Base-by-base conservation (phyloP, 345 rosid genomes). In the Moricandia moricandioides region DNA sequence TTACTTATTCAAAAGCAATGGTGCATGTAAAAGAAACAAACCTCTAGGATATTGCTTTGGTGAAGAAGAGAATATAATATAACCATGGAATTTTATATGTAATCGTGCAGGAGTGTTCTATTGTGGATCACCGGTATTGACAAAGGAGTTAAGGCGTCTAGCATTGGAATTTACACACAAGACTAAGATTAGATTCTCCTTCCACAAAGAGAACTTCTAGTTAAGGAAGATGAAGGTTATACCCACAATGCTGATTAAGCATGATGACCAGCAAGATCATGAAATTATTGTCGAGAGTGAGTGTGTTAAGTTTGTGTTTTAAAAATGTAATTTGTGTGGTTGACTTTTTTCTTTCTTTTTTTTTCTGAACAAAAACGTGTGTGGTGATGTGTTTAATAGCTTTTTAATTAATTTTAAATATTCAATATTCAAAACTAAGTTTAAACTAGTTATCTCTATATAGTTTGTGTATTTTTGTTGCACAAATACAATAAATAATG, bases 201-300 rank as follows among this genome's bases (percentile, higher is more conserved):
- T 90, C 77, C 96, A 90, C 65, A 88, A 88, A 74, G 96, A 90
- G 74, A 90, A 88, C 62, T 90, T 88, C 69, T 88, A 10, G 4
- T 24, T 55, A 76, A 86, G 29, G 64, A 54, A 37, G n/a, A 39
- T 13, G 58, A 39, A 69, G 58, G 64, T 17, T 69, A 16, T 47
- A 57, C 59, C 8, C 29, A 72, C 69, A 49, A 59, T 45, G 66
- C 27, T 74, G 37, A 57, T 43, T 30, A n/a, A 66, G 26, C 33
- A 57, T 58, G 67, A 62, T 62, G 62, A 29, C 10, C 5, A 61
- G 60, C 12, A 60, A 75, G 30, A 34, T 35, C 34, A 37, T 35
- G 43, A 34, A 35, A 67, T 43, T 0, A 5, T 31, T 49, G 24
- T 67, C 54, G 45, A 60, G 26, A 60, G 34, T 13, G 10, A 21